Percentiles rank a stretch among this genome's conserved stretches.
These are phyloP conservation scores for Aschersonia sp. DNA, from an alignment of 2,329 filamentous ascomycete species.

Conservation along the genomic window DNA sequence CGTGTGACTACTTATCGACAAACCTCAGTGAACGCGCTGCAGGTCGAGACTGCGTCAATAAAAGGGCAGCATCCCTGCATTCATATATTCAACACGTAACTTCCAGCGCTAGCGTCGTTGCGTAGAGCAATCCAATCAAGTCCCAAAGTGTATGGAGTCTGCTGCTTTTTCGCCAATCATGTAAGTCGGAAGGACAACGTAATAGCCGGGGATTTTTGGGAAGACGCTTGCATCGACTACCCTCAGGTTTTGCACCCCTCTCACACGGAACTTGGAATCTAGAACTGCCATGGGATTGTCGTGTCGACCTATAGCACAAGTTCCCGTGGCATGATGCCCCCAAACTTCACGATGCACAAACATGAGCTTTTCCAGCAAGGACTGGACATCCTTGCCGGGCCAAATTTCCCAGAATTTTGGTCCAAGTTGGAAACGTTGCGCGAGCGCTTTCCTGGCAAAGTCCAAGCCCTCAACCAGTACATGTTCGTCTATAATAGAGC, in stretches of 20 bases:
- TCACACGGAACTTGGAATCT: constrained; percentile 37
- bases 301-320: constrained; percentile 37
- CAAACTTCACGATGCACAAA: constrained; percentile 31
- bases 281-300: constrained; percentile 38
- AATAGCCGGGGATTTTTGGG: neutral
- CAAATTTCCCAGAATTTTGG: constrained; percentile 22
- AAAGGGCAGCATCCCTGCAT: too few species aligned
- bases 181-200: neutral
- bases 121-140: neutral
- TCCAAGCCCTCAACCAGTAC: constrained; percentile 16
- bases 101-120: too few species aligned
- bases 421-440: constrained; percentile 38
- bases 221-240: neutral
- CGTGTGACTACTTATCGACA: too few species aligned
- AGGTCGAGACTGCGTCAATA: too few species aligned
- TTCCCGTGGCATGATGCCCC: constrained; percentile 43
- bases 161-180: neutral
- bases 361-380: constrained; percentile 15
- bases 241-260: constrained; percentile 30
- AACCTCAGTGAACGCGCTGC: too few species aligned
- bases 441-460: constrained; percentile 29
- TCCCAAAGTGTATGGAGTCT: neutral
- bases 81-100: too few species aligned
- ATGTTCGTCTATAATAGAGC: constrained; percentile 28
- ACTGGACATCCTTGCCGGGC: constrained; percentile 6